A percentile compares a stretch with the other conserved stretches of the same genome.
Conservation (phyloP, 805 yeast genomes). For the Spathaspora arborariae region DNA sequence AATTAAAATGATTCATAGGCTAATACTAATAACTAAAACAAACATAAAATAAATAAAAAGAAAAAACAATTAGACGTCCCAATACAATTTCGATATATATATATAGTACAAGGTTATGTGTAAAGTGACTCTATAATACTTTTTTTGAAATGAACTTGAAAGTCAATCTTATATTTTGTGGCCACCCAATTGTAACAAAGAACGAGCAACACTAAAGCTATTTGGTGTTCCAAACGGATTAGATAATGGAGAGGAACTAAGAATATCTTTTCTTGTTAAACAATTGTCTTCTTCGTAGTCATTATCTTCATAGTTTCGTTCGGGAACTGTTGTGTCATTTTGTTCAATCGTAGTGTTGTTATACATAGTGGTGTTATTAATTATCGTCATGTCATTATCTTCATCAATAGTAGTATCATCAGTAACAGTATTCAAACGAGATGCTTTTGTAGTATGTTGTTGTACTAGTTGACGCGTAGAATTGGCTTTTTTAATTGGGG, state of each 20-base stretch:
- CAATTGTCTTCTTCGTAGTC: slow-evolving; percentile 14
- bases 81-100: too few relatives aligned
- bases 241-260: slow-evolving; percentile 32
- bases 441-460: slow-evolving; percentile 4
- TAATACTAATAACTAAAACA: not conserved
- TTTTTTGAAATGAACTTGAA: not conserved
- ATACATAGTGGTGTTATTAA: slow-evolving; percentile 11
- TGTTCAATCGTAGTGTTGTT: slow-evolving; percentile 7
- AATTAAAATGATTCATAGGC: not conserved
- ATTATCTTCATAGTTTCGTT: slow-evolving; percentile 14
- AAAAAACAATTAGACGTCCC: not conserved
- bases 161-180: slow-evolving; percentile 7
- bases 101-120: not conserved
- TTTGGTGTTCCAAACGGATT: slow-evolving; percentile 42
- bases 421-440: slow-evolving; percentile 5
- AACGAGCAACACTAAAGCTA: slow-evolving; percentile 43
- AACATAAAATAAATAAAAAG: not conserved
- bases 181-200: slow-evolving; percentile 40
- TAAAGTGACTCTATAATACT: not conserved
- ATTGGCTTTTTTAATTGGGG: slow-evolving; percentile 36
- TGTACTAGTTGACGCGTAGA: slow-evolving; percentile 4
- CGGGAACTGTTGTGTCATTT: slow-evolving; percentile 8
- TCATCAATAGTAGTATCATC: slow-evolving; percentile 24
- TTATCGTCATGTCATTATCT: slow-evolving; percentile 18
- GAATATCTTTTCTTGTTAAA: slow-evolving; percentile 14